A percentile compares a stretch with the other conserved stretches of the same genome.
Evolutionary conservation across 495 filamentous ascomycete species (phyloP).

Genomic region (Cudoniella acicularis): DNA sequence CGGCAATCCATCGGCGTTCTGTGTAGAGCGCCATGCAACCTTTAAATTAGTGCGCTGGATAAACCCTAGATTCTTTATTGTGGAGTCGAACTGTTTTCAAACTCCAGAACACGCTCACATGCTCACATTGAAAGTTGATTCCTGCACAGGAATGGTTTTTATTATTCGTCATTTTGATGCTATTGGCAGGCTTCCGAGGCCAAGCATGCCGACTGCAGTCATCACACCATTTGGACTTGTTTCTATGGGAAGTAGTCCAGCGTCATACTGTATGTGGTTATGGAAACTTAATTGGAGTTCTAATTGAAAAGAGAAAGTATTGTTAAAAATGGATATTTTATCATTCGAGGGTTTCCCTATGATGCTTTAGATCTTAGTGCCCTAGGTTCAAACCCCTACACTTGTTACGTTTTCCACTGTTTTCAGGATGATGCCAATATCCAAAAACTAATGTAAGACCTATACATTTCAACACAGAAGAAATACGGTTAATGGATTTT

Average conservation of each 20-base stretch:
- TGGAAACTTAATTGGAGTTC: constrained; percentile 3
- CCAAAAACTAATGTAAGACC: no score
- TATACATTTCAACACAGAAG: no score
- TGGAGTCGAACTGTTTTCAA: not conserved
- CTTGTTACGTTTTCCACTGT: no score
- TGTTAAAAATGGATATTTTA: no score
- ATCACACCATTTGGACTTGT: constrained; percentile 2
- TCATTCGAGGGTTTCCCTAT: no score
- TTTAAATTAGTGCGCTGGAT: not conserved
- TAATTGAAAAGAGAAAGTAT: no score
- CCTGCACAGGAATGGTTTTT: not conserved
- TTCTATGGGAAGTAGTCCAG: not conserved
- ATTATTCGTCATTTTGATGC: not conserved
- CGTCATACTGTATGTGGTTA: not conserved
- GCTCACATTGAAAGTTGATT: not conserved
- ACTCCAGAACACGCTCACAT: not conserved
- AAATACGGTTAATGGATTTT: no score
- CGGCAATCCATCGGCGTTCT: not conserved
- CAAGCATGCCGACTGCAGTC: not conserved
- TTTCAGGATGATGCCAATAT: no score
- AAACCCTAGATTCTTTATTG: not conserved
- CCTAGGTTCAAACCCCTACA: no score
- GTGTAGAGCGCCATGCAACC: not conserved
- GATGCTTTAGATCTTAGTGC: no score
- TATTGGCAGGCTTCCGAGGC: not conserved